phyloP scores from a whole-genome alignment of 768 basidiomycete genomes.

The Leucosporidium creatinivorum region DNA sequence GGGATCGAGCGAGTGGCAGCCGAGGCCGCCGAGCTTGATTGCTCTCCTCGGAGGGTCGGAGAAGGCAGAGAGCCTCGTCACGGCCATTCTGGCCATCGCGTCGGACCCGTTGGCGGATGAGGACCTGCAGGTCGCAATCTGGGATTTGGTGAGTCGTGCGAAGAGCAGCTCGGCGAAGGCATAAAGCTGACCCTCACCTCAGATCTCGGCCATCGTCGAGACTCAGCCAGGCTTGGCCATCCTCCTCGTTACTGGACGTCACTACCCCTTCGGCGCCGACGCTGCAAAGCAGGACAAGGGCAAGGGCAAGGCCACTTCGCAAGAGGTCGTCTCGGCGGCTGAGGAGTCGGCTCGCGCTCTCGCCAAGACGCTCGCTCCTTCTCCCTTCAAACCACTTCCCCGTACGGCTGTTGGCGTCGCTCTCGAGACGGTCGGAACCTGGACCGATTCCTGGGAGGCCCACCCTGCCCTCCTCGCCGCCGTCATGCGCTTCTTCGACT shows the following conservation, averaged over 20 bases:
- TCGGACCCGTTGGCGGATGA: conserved; percentile 16
- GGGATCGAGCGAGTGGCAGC: neutral
- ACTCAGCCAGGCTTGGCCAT: conserved; percentile 78
- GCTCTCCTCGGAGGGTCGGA: conserved; percentile 73
- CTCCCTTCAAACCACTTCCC: conserved; percentile 3
- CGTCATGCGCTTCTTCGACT: conserved; percentile 65
- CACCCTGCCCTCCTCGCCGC: conserved; percentile 70
- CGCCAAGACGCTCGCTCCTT: conserved; percentile 36
- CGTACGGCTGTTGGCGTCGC: conserved; percentile 62
- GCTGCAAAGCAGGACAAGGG: conserved; percentile 43
- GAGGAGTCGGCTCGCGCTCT: conserved; percentile 35
- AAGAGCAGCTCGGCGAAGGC: neutral
- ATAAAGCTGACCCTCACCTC: neutral
- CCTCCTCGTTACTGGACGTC: conserved; percentile 68
- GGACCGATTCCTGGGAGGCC: conserved; percentile 67
- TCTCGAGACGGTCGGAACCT: conserved; percentile 56
- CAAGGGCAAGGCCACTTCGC: conserved; percentile 35
- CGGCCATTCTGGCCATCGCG: conserved; percentile 17
- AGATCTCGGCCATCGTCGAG: conserved; percentile 60
- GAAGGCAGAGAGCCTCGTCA: conserved; percentile 44
- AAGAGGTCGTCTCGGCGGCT: conserved; percentile 25
- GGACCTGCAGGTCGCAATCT: conserved; percentile 62
- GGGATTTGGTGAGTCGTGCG: conserved; percentile 59
- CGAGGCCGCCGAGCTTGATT: conserved; percentile 57
- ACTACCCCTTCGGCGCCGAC: conserved; percentile 43